Percentiles rank a stretch among this genome's conserved stretches.
Conservation (phyloP, 2,329 filamentous ascomycete genomes). For the Metarhizium rileyi region DNA sequence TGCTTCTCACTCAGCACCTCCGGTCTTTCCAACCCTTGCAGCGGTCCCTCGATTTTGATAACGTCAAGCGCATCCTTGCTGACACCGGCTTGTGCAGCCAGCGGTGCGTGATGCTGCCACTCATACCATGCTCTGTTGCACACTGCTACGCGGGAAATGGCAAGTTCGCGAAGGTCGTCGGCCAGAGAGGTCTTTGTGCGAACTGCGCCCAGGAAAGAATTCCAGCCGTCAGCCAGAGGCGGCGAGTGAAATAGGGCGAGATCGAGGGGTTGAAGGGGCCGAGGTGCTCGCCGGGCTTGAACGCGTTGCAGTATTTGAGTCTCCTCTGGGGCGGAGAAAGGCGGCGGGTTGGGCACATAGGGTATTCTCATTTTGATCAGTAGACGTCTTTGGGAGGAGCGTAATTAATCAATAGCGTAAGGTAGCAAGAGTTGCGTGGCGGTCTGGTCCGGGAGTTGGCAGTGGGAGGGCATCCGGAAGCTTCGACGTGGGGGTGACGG, state of each 20-base stretch:
- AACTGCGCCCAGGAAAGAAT: conserved; percentile 55
- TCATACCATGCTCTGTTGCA: conserved; percentile 80
- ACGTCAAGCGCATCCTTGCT: conserved; percentile 37
- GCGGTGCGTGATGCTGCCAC: conserved; percentile 69
- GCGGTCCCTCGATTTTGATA: conserved; percentile 24
- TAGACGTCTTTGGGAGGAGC: neutral
- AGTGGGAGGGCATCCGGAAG: no score
- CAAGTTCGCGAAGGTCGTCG: conserved; percentile 59
- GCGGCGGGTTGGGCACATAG: conserved; percentile 47
- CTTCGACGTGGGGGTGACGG: no score
- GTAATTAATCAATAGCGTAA: no score
- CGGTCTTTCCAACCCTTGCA: conserved; percentile 17
- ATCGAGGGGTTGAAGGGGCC: conserved; percentile 66
- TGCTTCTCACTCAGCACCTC: conserved; percentile 45
- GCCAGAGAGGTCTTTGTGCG: conserved; percentile 42
- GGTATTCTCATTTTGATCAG: conserved; percentile 57
- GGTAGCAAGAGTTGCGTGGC: no score
- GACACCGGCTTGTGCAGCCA: conserved; percentile 50
- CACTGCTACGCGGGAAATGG: conserved; percentile 72
- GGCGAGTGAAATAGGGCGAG: conserved; percentile 66
- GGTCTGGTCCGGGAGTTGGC: no score
- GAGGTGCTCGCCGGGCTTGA: conserved; percentile 53
- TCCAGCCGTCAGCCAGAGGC: conserved; percentile 67
- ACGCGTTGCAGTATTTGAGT: conserved; percentile 54
- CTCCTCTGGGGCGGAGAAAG: conserved; percentile 34